Conservation (phyloP, 768 basidiomycete genomes). For the Trametes cingulata region DNA sequence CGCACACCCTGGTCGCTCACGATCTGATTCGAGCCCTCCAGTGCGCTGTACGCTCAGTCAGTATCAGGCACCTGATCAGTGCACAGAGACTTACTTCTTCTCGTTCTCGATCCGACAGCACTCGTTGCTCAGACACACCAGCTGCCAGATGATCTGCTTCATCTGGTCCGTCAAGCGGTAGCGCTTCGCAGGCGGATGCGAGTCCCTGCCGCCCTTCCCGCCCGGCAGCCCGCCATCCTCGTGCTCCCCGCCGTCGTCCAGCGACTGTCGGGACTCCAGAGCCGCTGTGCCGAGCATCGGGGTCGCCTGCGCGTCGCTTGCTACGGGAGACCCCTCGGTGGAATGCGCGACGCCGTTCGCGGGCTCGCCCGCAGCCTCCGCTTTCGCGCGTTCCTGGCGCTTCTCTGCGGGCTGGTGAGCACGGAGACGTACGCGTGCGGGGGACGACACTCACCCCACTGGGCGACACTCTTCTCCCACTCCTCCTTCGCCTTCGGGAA, state of each 20-base stretch:
- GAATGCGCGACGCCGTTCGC: conserved; percentile 34
- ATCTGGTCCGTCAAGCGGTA: conserved; percentile 80
- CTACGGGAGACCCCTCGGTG: conserved; percentile 36
- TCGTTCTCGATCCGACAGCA: conserved; percentile 70
- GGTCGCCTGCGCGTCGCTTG: conserved; percentile 24
- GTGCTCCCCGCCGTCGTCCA: conserved; percentile 29
- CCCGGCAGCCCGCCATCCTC: conserved; percentile 33
- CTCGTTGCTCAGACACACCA: conserved; percentile 82
- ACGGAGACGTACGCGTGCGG: not conserved
- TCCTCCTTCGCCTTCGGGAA: conserved; percentile 73
- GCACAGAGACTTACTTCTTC: conserved; percentile 50
- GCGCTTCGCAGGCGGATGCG: conserved; percentile 72
- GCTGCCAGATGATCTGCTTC: conserved; percentile 78
- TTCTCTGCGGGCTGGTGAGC: conserved; percentile 44
- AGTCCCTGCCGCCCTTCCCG: conserved; percentile 33
- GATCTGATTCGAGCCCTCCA: conserved; percentile 69
- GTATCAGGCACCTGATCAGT: not conserved
- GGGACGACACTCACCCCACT: conserved; percentile 56
- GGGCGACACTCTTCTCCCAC: conserved; percentile 66
- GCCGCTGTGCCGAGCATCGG: conserved; percentile 12
- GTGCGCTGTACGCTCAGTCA: conserved; percentile 31
- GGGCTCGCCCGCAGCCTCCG: conserved; percentile 34
- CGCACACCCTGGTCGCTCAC: conserved; percentile 81
- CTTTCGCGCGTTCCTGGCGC: conserved; percentile 37
- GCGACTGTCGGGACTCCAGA: conserved; percentile 12